Conservation (phyloP, 768 basidiomycete genomes). For the Mycena sanguinolenta region DNA sequence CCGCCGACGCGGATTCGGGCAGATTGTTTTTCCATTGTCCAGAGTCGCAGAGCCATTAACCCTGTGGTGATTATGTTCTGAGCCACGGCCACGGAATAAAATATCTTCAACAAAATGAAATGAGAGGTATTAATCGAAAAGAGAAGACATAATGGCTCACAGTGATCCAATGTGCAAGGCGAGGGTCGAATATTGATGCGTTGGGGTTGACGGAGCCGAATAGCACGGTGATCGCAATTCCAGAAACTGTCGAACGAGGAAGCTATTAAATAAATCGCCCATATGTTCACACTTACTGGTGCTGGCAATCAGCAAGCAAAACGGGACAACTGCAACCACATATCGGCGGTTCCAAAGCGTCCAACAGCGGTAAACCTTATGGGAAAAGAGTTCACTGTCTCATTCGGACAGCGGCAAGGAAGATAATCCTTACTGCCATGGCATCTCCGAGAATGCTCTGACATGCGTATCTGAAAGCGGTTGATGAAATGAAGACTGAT, state of each 20-base stretch:
- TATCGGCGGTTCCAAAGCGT: constrained; percentile 36
- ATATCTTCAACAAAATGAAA: not conserved
- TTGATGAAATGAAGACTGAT: too few species aligned
- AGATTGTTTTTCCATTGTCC: constrained; percentile 29
- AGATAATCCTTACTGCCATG: constrained; percentile 26
- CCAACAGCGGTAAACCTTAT: constrained; percentile 42
- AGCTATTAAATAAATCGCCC: not conserved
- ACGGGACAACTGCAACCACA: constrained; percentile 31
- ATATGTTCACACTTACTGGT: constrained; percentile 14
- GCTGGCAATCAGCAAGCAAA: constrained; percentile 32
- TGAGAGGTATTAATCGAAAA: not conserved
- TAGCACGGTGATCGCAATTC: constrained; percentile 33
- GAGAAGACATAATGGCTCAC: not conserved
- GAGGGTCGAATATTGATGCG: constrained; percentile 31
- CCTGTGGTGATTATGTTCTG: constrained; percentile 40
- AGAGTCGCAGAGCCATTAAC: constrained; percentile 40
- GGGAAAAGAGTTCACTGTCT: not conserved
- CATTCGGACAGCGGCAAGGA: not conserved
- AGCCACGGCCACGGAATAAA: constrained; percentile 37
- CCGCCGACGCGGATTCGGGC: constrained; percentile 23
- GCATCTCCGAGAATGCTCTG: constrained; percentile 39
- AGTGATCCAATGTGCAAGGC: constrained; percentile 36
- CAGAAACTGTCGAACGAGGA: constrained; percentile 28
- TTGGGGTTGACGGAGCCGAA: constrained; percentile 27
- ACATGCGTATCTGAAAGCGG: constrained; percentile 20